Base-by-base conservation (phyloP, 768 basidiomycete species). In the Mycena polygramma region DNA sequence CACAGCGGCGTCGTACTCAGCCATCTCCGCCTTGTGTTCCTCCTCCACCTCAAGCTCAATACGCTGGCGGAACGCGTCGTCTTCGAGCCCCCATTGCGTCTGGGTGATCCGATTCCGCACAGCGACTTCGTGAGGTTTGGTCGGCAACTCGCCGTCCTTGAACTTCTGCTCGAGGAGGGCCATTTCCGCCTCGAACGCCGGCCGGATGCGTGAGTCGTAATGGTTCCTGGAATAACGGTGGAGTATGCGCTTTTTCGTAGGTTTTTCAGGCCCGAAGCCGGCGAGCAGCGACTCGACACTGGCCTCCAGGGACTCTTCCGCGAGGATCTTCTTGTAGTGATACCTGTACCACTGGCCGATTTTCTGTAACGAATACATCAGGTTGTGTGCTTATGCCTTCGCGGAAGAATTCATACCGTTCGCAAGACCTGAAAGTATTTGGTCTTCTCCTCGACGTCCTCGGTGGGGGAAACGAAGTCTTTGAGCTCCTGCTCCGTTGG, bases 321-420 rank as follows among this genome's bases (percentile, higher is more conserved):
- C 39, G 7, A 59, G 57, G 9, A 59, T 14, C n/a, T 59, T 59
- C 41, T 45, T 59, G 26, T 59, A 59, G 26, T 59, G 43, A 45
- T 59, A 59, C 4, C 57, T 39, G n/a, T 59, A 59, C 57, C 57
- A 59, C 17, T 43, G n/a, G 39, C 41, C 22, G 26, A 59, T 59
- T 30, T 59, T 59, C 57, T 59, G 24, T 37, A 19, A 15, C 19
- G 14, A 8, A 39, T 10, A 37, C 39, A 59, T 1, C 24, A n/a
- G n/a, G n/a, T n/a, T n/a, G n/a, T n/a, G n/a, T n/a, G n/a, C n/a
- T n/a, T n/a, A n/a, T n/a, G n/a, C n/a, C n/a, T n/a, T n/a, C n/a
- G 9, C 15, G 37, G 30, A 14, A 7, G 6, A 36, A 57, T 9
- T 17, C 41, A 7, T 43, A 59, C 41, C n/a, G 14, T 30, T 8